Conservation (phyloP, 352 stramenopile species). For the Phytophthora foliorum region DNA sequence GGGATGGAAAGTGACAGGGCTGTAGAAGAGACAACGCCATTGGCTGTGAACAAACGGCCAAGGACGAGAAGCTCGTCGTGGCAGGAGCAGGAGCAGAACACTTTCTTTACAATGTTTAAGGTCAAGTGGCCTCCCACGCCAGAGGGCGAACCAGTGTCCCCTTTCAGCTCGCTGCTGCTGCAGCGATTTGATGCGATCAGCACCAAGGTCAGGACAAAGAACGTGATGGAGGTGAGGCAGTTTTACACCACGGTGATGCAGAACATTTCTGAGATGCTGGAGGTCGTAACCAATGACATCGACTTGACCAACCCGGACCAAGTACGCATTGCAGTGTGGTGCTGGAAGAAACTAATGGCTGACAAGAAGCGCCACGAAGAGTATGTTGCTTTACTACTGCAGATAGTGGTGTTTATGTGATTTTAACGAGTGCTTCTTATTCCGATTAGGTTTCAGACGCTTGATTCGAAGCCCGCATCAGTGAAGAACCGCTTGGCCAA, state of each 20-base stretch:
- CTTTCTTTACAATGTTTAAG: slow-evolving; percentile 79
- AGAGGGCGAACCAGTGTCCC: slow-evolving; percentile 16
- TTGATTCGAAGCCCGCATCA: slow-evolving; percentile 36
- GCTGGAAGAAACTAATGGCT: slow-evolving; percentile 70
- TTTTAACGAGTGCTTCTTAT: slow-evolving; percentile 27
- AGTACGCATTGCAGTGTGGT: slow-evolving; percentile 80
- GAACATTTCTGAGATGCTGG: slow-evolving; percentile 54
- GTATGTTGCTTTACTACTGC: slow-evolving; percentile 29
- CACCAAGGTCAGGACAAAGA: slow-evolving; percentile 71
- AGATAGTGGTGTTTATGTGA: background rate
- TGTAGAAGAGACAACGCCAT: slow-evolving; percentile 12
- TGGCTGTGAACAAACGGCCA: slow-evolving; percentile 30
- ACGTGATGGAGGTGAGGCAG: slow-evolving; percentile 61
- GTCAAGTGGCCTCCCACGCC: slow-evolving; percentile 59
- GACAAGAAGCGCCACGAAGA: slow-evolving; percentile 53
- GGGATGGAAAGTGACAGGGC: slow-evolving; percentile 13
- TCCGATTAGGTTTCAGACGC: slow-evolving; percentile 42
- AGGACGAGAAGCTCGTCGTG: slow-evolving; percentile 44
- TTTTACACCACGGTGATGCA: slow-evolving; percentile 71
- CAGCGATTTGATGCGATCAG: slow-evolving; percentile 72
- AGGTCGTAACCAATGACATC: slow-evolving; percentile 63
- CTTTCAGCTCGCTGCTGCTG: slow-evolving; percentile 59
- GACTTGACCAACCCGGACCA: slow-evolving; percentile 72
- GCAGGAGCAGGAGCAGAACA: slow-evolving; percentile 68
- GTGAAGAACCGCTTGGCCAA: slow-evolving; percentile 52